phyloP scores from a whole-genome alignment of 441 rosid genomes.

The Gossypium gossypioides region DNA sequence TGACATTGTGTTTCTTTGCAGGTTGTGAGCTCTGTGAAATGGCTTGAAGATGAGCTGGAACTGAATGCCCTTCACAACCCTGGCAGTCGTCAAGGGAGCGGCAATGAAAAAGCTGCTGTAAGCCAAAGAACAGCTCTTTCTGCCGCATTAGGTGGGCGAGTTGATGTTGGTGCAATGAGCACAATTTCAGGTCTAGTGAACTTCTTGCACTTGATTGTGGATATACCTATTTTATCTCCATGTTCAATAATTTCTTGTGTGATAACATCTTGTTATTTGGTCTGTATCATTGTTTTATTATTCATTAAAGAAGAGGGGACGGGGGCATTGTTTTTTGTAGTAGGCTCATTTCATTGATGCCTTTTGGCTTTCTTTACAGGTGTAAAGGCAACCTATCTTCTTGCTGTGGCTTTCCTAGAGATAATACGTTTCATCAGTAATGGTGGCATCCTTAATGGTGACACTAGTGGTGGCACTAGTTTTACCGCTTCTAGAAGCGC shows the following conservation, averaged over 20 bases:
- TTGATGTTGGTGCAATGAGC: slow-evolving; percentile 74
- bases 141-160: slow-evolving; percentile 88
- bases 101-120: slow-evolving; percentile 89
- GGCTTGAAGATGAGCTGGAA: slow-evolving; percentile 99
- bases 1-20: slow-evolving; percentile 23
- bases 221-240: slow-evolving; percentile 1
- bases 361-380: slow-evolving; percentile 40
- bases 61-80: slow-evolving; percentile 93
- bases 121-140: slow-evolving; percentile 87
- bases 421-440: slow-evolving; percentile 92
- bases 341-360: slow-evolving; percentile 5
- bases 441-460: slow-evolving; percentile 94
- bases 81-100: slow-evolving; percentile 77
- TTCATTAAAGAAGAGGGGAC: not conserved
- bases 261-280: slow-evolving; percentile 13
- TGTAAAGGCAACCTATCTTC: slow-evolving; percentile 97
- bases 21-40: slow-evolving; percentile 97
- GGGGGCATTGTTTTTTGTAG: not conserved
- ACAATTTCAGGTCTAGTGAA: slow-evolving; percentile 73
- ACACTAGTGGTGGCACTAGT: slow-evolving; percentile 46
- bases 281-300: not conserved
- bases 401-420: slow-evolving; percentile 92
- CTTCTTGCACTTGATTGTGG: slow-evolving; percentile 13
- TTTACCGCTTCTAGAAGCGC: slow-evolving; percentile 82
- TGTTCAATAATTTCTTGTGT: slow-evolving; percentile 3